Percentiles rank a stretch among this genome's conserved stretches.
phyloP scores from a whole-genome alignment of 2,329 filamentous ascomycete genomes.

The Phoma sp. region DNA sequence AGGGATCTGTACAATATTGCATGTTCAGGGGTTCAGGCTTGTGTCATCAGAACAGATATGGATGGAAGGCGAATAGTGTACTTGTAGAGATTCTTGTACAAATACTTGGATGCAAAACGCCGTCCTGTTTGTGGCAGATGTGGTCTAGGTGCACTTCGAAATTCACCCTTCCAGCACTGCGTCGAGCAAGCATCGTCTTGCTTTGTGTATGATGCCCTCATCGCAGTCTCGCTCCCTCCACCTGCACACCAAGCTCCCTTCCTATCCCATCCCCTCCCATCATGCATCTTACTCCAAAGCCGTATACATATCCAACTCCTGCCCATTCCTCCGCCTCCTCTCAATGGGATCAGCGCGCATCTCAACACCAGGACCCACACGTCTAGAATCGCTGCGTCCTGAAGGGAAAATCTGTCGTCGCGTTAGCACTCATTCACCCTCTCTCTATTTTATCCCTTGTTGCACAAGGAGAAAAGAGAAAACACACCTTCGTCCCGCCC shows the following conservation, averaged over 20 bases:
- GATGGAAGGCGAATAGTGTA: constrained; percentile 11
- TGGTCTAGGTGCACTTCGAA: constrained; percentile 1
- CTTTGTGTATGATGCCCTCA: background rate
- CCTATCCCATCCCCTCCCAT: background rate
- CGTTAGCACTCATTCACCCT: background rate
- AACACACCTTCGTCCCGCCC: constrained; percentile 86
- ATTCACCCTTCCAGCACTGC: background rate
- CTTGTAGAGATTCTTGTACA: constrained; percentile 21
- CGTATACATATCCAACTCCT: constrained; percentile 69
- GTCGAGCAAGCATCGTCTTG: background rate
- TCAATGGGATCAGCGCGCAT: constrained; percentile 70
- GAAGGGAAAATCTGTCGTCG: constrained; percentile 61
- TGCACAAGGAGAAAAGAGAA: too few relatives aligned
- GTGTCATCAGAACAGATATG: background rate
- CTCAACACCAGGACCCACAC: constrained; percentile 84
- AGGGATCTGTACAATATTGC: constrained; percentile 33
- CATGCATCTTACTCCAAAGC: constrained; percentile 65
- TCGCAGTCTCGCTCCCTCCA: background rate
- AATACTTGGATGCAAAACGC: constrained; percentile 23
- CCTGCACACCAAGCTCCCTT: too few relatives aligned
- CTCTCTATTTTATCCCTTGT: too few relatives aligned
- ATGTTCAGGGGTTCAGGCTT: constrained; percentile 5
- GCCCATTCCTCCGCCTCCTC: constrained; percentile 58
- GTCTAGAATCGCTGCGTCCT: constrained; percentile 64
- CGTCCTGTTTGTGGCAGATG: constrained; percentile 2